Base-by-base conservation (phyloP, 495 filamentous ascomycete genomes). In the Polyplosphaeria fusca region DNA sequence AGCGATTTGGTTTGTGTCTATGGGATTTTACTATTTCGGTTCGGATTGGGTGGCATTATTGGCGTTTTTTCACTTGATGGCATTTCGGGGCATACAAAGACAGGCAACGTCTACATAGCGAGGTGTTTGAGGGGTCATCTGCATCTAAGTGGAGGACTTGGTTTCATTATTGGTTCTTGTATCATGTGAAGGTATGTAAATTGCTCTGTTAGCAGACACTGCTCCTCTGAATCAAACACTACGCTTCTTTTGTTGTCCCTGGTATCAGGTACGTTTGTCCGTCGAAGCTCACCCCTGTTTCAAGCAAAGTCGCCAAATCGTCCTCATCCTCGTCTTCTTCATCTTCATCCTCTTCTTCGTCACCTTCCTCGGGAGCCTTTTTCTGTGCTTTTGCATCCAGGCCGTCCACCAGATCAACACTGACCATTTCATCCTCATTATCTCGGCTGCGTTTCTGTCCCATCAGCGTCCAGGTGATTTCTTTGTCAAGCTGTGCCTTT, bases 391-490 rank as follows among this genome's bases (percentile, higher is more conserved):
- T 39, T 4, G 22, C 47, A 26, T 42, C 47, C 13, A 58, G 47
- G 32, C 35, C 47, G 30, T 58, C 55, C 39, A 25, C 23, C 19
- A 58, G 37, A 44, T 58, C 55, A 2, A 58, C 28, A 37, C 47
- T 58, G 4, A 52, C 26, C 5, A 41, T 12, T 47, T 58, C 55
- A 11, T 52, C 47, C 24, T 40, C 55, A 19, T 44, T 37, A 16
- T 52, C 46, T 19, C 35, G 25, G 19, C 47, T 47, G 7, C 46
- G 47, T 37, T 52, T 51, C 39, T 44, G 13, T 5, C 55, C 55
- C 20, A 58, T 27, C 3, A 58, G 20, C 19, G 55, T 52, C 55
- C 55, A 58, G 11, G 47, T 58, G 22, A 58, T 52, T 37, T 58
- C 47, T 11, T 41, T 42, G 22, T 58, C 55, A 20, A 58, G 55